Percentiles rank a stretch among this genome's conserved stretches.
These are phyloP conservation scores for Coemansia brasiliensis DNA, from an alignment of 192 early-diverging fungal species.

Conservation along the genomic window DNA sequence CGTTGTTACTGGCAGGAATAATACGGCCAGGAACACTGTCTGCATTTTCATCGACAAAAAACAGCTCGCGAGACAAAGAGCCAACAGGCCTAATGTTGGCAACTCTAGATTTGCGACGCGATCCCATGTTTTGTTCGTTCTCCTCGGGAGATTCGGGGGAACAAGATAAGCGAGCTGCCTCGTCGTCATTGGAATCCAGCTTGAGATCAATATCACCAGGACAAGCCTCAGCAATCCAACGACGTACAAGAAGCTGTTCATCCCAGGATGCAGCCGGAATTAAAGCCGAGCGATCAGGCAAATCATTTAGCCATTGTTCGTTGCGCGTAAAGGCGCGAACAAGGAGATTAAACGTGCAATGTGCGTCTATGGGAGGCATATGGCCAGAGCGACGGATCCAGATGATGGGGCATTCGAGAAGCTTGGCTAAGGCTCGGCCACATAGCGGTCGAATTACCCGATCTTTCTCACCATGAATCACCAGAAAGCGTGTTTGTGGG, in stretches of 20 bases:
- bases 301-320: conserved; percentile 27
- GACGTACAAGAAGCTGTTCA: conserved; percentile 22
- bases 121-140: neutral
- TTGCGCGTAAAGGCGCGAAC: conserved; percentile 33
- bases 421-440: conserved; percentile 42
- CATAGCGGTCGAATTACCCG: conserved; percentile 44
- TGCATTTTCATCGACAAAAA: conserved; percentile 31
- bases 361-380: conserved; percentile 52
- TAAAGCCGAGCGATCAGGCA: conserved; percentile 25
- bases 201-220: neutral
- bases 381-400: conserved; percentile 44
- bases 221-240: conserved; percentile 19
- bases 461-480: conserved; percentile 53
- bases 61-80: conserved; percentile 21
- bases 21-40: conserved; percentile 14
- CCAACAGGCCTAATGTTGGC: conserved; percentile 14
- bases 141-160: neutral
- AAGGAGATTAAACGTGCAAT: conserved; percentile 47
- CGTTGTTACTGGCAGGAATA: conserved; percentile 16
- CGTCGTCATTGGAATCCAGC: neutral
- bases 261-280: conserved; percentile 25
- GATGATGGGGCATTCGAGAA: conserved; percentile 35
- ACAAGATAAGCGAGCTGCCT: neutral
- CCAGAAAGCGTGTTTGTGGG: conserved; percentile 37
- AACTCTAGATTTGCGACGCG: conserved; percentile 8